These are phyloP conservation scores for Fraxinus latifolia DNA, from an alignment of 305 asterid species.

Conservation along the genomic window DNA sequence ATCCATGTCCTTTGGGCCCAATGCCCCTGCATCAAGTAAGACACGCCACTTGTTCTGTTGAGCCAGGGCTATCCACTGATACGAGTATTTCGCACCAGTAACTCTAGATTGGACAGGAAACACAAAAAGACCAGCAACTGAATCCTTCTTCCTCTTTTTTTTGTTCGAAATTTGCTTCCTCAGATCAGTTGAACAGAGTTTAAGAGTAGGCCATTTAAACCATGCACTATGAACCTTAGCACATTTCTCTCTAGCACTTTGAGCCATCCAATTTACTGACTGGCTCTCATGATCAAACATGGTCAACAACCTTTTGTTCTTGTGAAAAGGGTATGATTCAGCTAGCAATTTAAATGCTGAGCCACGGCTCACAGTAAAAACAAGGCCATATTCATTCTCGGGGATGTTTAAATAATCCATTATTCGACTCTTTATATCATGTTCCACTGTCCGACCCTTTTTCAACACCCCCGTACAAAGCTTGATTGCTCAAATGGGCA, in stretches of 20 bases:
- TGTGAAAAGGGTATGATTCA: constrained; percentile 88
- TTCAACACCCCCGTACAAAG: constrained; percentile 87
- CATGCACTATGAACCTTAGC: constrained; percentile 91
- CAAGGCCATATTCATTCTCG: constrained; percentile 87
- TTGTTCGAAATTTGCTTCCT: constrained; percentile 75
- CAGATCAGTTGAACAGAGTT: constrained; percentile 82
- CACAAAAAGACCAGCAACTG: constrained; percentile 85
- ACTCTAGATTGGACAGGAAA: constrained; percentile 97
- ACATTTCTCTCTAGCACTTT: constrained; percentile 86
- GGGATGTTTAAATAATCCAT: constrained; percentile 96
- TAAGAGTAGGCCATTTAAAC: constrained; percentile 96
- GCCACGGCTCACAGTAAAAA: constrained; percentile 91
- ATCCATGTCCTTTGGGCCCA: constrained; percentile 99
- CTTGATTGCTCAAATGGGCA: constrained; percentile 93
- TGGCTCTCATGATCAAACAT: constrained; percentile 98
- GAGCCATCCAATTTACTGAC: constrained; percentile 92
- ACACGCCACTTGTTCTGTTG: constrained; percentile 99
- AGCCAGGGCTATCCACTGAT: constrained; percentile 98
- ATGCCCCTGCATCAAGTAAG: constrained; percentile 89
- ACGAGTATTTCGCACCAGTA: constrained; percentile 88
- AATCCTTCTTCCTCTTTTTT: constrained; percentile 76
- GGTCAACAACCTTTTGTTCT: constrained; percentile 78
- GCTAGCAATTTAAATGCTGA: constrained; percentile 84
- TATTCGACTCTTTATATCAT: constrained; percentile 73
- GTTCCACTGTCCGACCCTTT: constrained; percentile 75